Evolutionary conservation across 768 basidiomycete genomes (phyloP).

Genomic region (Butyriboletus loyo): DNA sequence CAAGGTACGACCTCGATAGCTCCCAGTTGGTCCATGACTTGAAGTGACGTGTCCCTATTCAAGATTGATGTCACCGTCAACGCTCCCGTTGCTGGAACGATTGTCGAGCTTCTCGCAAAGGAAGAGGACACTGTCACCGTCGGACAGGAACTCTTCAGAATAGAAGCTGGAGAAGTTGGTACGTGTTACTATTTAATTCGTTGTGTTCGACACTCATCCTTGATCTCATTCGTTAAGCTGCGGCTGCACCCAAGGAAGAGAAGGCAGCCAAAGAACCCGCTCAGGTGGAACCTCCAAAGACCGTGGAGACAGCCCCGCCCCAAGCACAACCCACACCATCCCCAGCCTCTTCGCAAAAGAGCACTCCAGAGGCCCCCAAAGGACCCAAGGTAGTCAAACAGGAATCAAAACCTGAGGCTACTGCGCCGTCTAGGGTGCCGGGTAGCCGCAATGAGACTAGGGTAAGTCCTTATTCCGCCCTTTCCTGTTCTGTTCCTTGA

Average conservation of each 20-base stretch:
- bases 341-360: conserved; percentile 38
- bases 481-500: neutral
- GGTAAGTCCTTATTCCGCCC: conserved; percentile 40
- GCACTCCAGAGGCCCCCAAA: conserved; percentile 28
- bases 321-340: conserved; percentile 47
- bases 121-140: conserved; percentile 95
- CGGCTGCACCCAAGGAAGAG: conserved; percentile 30
- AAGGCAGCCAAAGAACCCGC: conserved; percentile 23
- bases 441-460: conserved; percentile 83
- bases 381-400: conserved; percentile 38
- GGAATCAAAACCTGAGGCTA: conserved; percentile 27
- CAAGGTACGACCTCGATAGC: conserved; percentile 56
- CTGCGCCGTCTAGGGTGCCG: conserved; percentile 34
- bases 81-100: conserved; percentile 82
- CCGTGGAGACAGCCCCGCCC: conserved; percentile 43
- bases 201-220: neutral
- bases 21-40: neutral
- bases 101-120: conserved; percentile 78
- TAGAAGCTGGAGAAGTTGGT: conserved; percentile 79
- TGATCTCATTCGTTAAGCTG: conserved; percentile 13
- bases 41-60: conserved; percentile 6
- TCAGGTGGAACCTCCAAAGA: conserved; percentile 27
- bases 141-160: conserved; percentile 89
- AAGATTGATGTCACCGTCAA: conserved; percentile 98
- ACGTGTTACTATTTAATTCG: conserved; percentile 15